Base-by-base conservation (phyloP, 2,329 filamentous ascomycete species). In the Penicillium vulpinum region DNA sequence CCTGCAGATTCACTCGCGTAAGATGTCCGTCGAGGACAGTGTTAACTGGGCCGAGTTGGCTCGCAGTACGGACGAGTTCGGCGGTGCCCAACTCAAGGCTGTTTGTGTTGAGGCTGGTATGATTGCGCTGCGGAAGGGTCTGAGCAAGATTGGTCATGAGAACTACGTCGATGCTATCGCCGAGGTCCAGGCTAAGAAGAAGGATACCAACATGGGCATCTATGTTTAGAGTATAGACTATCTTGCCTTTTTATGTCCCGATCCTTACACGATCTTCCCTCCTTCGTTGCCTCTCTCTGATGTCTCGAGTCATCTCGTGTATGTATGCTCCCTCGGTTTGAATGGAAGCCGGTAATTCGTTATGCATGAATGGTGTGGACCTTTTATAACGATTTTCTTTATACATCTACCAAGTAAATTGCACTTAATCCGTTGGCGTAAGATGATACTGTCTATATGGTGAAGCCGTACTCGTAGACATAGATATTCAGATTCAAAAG, bases 31-130 rank as follows among this genome's bases (percentile, higher is more conserved):
- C 15, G 92, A 96, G 70, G 87, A 91, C 52, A 88, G 83, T 53
- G 90, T 99, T 72, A 99, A 99, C 83, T 99, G 94, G 92, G 85
- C 88, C 58, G 94, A 99, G 76, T 76, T 99, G 78, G 94, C 94
- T 8, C 87, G 94, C 70, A 97, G 92, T 78, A 99, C 94, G 18
- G 94, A 99, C 74, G 94, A 99, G 78, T 99, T 99, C 74, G 94
- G 94, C 58, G 94, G 94, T 73, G 94, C 94, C 59, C 93, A 96
- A 86, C 80, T 99, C 67, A 99, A 99, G 84, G 94, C 94, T 41
- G 94, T 99, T 22, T 99, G 94, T 75, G 94, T 99, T 26, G 94
- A 99, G 80, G 94, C 94, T 50, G 94, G 94, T 73, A 99, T 99
- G 94, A 99, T 99, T 78, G 94, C 94, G 28, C 81, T 99, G 71